Evolutionary conservation across 78 protist genomes (phyloP).

Genomic region (Paratrimastix pyriformis): DNA sequence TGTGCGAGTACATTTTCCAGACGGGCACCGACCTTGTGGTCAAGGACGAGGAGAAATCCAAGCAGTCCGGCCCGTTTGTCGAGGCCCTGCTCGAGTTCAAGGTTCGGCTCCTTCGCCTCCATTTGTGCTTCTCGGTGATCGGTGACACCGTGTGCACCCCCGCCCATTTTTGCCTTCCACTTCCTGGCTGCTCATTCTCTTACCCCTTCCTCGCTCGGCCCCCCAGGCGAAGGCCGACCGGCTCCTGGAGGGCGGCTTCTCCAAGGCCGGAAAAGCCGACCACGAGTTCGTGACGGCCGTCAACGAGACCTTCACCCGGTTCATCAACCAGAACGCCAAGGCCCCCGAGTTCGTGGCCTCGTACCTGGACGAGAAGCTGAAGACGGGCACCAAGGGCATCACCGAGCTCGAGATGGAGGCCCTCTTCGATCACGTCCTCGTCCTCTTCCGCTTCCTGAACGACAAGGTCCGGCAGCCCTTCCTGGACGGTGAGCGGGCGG

Average conservation of each 20-base stretch:
- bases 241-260: constrained; percentile 1
- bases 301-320: background rate
- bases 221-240: background rate
- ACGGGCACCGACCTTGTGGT: constrained; percentile 44
- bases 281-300: background rate
- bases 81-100: background rate
- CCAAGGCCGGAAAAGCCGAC: background rate
- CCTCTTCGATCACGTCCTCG: constrained; percentile 40
- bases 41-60: constrained; percentile 34
- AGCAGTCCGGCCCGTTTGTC: background rate
- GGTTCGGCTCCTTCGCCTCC: no score
- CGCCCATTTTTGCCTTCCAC: background rate
- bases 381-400: constrained; percentile 52
- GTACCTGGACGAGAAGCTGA: constrained; percentile 18
- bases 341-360: constrained; percentile 35
- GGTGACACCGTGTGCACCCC: background rate
- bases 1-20: constrained; percentile 29
- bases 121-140: background rate
- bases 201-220: background rate
- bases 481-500: background rate
- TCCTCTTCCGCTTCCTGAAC: constrained; percentile 64
- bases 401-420: constrained; percentile 65
- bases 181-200: background rate
- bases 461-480: constrained; percentile 62
- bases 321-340: constrained; percentile 5